Evolutionary conservation across 345 rosid genomes (phyloP).

Genomic region (Lagerstroemia speciosa): DNA sequence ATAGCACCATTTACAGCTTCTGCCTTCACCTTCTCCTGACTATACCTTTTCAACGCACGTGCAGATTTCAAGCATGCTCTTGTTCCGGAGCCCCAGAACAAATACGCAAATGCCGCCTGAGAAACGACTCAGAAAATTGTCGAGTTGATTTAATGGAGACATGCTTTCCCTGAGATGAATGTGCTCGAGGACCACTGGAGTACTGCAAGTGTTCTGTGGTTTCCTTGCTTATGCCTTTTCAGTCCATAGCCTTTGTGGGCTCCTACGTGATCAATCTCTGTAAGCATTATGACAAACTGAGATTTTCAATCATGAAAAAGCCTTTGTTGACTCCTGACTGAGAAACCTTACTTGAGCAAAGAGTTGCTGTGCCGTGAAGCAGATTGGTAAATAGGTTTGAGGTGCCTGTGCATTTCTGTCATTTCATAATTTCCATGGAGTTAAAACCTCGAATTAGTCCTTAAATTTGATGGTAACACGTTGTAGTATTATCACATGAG

Average conservation of each 20-base stretch:
- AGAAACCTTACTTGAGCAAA: no score
- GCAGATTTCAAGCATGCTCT: slow-evolving; percentile 84
- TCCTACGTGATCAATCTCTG: no score
- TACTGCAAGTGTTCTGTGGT: neutral
- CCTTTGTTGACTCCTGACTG: no score
- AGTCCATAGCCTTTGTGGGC: neutral
- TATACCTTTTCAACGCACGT: neutral
- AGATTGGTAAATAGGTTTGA: no score
- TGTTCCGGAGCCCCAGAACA: slow-evolving; percentile 89
- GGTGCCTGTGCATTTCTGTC: no score
- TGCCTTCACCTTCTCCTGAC: neutral
- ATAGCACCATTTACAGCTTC: neutral
- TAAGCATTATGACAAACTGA: no score
- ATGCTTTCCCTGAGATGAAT: neutral
- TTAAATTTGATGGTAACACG: no score
- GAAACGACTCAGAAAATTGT: slow-evolving; percentile 52
- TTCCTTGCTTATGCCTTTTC: neutral
- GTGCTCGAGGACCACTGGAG: neutral
- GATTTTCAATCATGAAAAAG: no score
- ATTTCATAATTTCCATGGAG: no score
- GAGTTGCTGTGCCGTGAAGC: no score
- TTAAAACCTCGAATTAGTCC: no score
- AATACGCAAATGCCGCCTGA: slow-evolving; percentile 57
- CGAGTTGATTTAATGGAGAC: slow-evolving; percentile 22
- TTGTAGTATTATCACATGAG: no score